Percentiles rank a stretch among this genome's conserved stretches.
These are phyloP conservation scores for Endoconidiophora polonica DNA, from an alignment of 2,329 filamentous ascomycete genomes.

Conservation along the genomic window DNA sequence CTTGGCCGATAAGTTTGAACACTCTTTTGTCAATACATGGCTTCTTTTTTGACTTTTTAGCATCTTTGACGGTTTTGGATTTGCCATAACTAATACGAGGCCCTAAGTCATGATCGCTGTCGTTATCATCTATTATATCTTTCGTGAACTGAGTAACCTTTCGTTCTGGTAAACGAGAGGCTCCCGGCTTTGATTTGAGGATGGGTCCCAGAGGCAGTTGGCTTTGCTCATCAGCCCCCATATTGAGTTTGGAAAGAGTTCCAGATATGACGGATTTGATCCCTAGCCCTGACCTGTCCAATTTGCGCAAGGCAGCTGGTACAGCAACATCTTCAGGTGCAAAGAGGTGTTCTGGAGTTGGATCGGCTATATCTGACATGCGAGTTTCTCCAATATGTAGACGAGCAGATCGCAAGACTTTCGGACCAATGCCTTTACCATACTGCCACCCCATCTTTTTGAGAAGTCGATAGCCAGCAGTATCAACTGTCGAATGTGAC, in stretches of 20 bases:
- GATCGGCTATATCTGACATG: not conserved
- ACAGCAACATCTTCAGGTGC: conserved; percentile 60
- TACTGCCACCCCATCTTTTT: conserved; percentile 93
- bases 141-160: no score
- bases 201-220: not conserved
- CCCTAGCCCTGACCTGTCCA: conserved; percentile 56
- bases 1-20: not conserved
- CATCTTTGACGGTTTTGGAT: conserved; percentile 16
- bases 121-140: conserved; percentile 17
- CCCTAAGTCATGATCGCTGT: conserved; percentile 29
- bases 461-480: conserved; percentile 70
- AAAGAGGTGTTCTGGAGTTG: conserved; percentile 44
- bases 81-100: conserved; percentile 14
- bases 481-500: conserved; percentile 42
- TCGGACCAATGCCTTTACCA: conserved; percentile 83
- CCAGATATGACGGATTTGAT: not conserved
- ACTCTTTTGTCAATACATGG: no score
- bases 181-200: conserved; percentile 24
- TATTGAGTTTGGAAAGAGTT: not conserved
- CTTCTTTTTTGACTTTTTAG: conserved; percentile 34
- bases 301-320: conserved; percentile 49
- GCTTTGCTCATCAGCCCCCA: not conserved
- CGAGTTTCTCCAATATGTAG: conserved; percentile 27
- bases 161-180: conserved; percentile 17
- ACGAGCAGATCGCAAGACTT: conserved; percentile 56